Base-by-base conservation (phyloP, 371 early-diverging fungal species). In the Encephalitozoon intestinalis region DNA sequence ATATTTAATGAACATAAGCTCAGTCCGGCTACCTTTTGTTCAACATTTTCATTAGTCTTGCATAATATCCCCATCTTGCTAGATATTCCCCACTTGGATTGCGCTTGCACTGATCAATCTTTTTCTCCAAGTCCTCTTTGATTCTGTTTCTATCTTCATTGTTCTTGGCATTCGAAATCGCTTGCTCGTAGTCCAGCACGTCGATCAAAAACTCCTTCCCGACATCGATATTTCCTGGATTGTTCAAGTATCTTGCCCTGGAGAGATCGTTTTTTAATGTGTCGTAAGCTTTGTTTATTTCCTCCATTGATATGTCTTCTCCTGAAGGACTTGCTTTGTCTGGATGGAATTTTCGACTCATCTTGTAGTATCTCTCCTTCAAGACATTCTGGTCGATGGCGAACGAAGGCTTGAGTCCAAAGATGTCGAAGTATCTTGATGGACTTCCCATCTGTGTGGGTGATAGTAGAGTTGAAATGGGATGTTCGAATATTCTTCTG, bases 241-340 rank as follows among this genome's bases (percentile, higher is more conserved):
- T 37, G 25, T 8, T 70, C 30, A 82, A 41, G 31, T 63, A 44
- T 23, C 67, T 71, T 31, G 82, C 82, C 34, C 82, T 50, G 31
- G 52, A 4, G 34, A 72, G 78, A 70, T 82, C 82, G 71, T 82
- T 75, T n/a, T 74, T 75, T 58, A 82, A 50, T 5, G 30, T 77
- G 12, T 46, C 53, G 54, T 80, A 82, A 11, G 78, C 82, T 11
- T 46, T 67, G 53, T 77, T 82, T 2, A 82, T 40, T 37, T 50
- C 18, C 8, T 53, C 26, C 5, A 74, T 25, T 7, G 21, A 21
- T 41, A 6, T 39, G 11, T n/a, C 26, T 11, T 50, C 49, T 12
- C 1, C 28, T 25, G 21, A 41, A 25, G 30, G 15, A 11, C 58
- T 2, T 18, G 30, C 12, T 21, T n/a, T 18, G 58, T 78, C 78